Evolutionary conservation across 1,139 yeast species (phyloP).

Genomic region (Saccharomyces hybrid): DNA sequence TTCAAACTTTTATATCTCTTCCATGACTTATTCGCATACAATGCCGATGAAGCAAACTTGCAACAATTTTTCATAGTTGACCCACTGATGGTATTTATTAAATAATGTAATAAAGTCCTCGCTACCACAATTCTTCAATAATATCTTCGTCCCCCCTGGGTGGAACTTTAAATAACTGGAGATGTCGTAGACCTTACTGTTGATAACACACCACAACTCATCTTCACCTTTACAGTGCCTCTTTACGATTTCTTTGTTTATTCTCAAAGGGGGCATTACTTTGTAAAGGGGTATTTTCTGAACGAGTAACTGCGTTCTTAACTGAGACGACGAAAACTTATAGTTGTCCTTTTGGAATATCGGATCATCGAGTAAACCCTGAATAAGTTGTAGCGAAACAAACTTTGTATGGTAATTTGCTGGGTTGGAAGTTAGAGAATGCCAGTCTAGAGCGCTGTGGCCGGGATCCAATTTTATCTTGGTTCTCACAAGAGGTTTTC

Average conservation of each 20-base stretch:
- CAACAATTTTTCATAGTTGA: conserved; percentile 73
- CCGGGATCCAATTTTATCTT: conserved; percentile 30
- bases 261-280: conserved; percentile 39
- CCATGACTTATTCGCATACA: no score
- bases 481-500: conserved; percentile 10
- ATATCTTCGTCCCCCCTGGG: conserved; percentile 84
- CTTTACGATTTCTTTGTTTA: conserved; percentile 53
- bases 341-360: conserved; percentile 2
- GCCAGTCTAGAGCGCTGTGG: conserved; percentile 32
- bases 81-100: conserved; percentile 83
- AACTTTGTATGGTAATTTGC: background rate
- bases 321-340: background rate
- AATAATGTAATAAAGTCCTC: conserved; percentile 76
- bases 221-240: conserved; percentile 44
- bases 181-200: conserved; percentile 76
- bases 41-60: conserved; percentile 70
- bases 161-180: conserved; percentile 79
- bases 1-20: no score
- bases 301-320: background rate
- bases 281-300: conserved; percentile 20
- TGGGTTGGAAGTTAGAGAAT: conserved; percentile 11
- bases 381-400: background rate
- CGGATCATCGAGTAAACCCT: conserved; percentile 5
- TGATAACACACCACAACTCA: conserved; percentile 83
- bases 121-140: conserved; percentile 70